Base-by-base conservation (phyloP, 257 asterid genomes). In the Ophiorrhiza pumila region DNA sequence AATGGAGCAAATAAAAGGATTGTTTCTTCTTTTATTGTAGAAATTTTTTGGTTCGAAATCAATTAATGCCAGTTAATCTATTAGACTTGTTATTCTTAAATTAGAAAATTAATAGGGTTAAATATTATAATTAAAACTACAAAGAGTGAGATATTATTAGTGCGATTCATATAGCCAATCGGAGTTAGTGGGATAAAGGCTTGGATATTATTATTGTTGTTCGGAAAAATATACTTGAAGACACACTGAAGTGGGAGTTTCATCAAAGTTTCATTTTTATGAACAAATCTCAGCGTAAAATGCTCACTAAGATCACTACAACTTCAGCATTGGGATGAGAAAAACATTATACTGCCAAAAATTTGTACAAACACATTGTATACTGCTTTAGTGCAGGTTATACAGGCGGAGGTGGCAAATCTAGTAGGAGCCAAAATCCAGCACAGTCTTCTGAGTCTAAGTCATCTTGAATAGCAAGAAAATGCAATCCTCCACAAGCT, bases 381-480 rank as follows among this genome's bases (percentile, higher is more conserved):
- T 9, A 35, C 7, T 5, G 18, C 68, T 37, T 35, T n/a, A 35
- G 68, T 4, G 66, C 22, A 37, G 1, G 42, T 81, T 82, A 91
- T 29, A 94, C 97, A 49, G 97, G 97, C 12, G 98, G 96, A 27
- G 96, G 91, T 39, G 98, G 98, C 75, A 94, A 85, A 80, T 94
- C 96, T 74, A 91, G 71, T 43, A 94, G 84, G 63, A 94, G 95
- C 98, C 98, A 94, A 73, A 94, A 91, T 31, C 98, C 98, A 29
- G 84, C 82, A 71, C 96, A 91, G 25, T 84, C 87, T 61, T 91
- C 95, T 4, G 97, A 91, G 58, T 91, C 94, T 65, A 91, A 81
- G 82, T 88, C 94, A 14, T 85, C 85, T 82, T 94, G 98, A 72
- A 91, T 84, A 5, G 98, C 97, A 31, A 94, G 96, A 77, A 94